Percentiles rank a stretch among this genome's conserved stretches.
Evolutionary conservation across 257 asterid genomes (phyloP).

Genomic region (Hygrophila difformis): DNA sequence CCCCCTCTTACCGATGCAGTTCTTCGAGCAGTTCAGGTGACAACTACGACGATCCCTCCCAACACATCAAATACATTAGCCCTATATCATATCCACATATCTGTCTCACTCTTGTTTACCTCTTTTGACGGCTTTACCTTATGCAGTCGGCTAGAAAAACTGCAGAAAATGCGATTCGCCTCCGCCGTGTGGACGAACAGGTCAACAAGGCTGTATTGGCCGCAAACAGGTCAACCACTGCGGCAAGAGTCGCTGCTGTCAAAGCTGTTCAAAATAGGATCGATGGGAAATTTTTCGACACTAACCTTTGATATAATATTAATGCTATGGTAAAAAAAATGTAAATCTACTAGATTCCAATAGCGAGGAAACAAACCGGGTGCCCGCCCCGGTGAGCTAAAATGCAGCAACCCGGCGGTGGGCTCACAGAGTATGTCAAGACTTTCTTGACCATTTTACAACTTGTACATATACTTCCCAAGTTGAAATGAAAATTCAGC

Average conservation of each 20-base stretch:
- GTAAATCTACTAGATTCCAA: constrained; percentile 24
- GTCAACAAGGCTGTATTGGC: constrained; percentile 50
- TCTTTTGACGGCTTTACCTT: not conserved
- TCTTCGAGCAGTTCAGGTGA: constrained; percentile 48
- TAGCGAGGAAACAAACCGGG: not conserved
- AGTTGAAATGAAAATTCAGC: not conserved
- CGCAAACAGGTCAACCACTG: constrained; percentile 58
- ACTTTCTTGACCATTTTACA: constrained; percentile 15
- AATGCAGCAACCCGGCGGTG: constrained; percentile 26
- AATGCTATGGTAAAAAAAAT: no score
- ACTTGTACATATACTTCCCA: not conserved
- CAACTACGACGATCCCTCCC: not conserved
- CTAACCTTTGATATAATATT: constrained; percentile 28
- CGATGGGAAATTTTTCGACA: constrained; percentile 39
- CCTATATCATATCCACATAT: not conserved
- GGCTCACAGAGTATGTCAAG: constrained; percentile 18
- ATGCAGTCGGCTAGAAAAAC: constrained; percentile 48
- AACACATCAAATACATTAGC: not conserved
- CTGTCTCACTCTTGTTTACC: not conserved
- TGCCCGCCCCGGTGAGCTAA: constrained; percentile 30
- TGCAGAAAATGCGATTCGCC: constrained; percentile 34
- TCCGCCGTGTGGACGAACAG: constrained; percentile 37
- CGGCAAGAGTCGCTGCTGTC: constrained; percentile 62
- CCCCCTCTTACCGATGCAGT: constrained; percentile 28
- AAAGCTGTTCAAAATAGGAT: constrained; percentile 58